Evolutionary conservation across 164 flowering plant genomes (phyloP).

Genomic region (Tetrastigma voinierianum): DNA sequence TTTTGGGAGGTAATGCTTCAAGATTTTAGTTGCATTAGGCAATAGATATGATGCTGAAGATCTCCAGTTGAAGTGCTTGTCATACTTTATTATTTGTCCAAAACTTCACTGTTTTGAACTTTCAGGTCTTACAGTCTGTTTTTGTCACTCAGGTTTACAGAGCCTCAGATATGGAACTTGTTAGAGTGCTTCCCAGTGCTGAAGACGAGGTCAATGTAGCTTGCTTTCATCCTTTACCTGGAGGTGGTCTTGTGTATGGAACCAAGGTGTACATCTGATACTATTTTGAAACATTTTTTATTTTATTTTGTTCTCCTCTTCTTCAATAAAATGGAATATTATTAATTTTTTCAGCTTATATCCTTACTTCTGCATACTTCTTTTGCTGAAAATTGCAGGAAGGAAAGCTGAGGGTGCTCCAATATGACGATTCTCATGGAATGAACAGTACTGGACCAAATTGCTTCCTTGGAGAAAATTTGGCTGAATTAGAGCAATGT

Average conservation of each 20-base stretch:
- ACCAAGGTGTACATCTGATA: slow-evolving; percentile 60
- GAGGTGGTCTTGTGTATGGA: slow-evolving; percentile 98
- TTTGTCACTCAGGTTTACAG: slow-evolving; percentile 64
- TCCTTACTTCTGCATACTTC: neutral
- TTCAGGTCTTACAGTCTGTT: neutral
- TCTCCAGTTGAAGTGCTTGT: neutral
- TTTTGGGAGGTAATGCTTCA: slow-evolving; percentile 70
- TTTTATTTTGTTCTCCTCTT: neutral
- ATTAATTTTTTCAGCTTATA: too few relatives aligned
- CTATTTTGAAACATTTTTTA: neutral
- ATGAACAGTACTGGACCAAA: slow-evolving; percentile 5
- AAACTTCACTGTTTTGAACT: neutral
- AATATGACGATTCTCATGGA: slow-evolving; percentile 14
- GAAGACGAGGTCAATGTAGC: slow-evolving; percentile 99
- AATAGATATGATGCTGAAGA: neutral
- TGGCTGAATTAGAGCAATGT: slow-evolving; percentile 15
- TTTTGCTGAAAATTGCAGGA: slow-evolving; percentile 21
- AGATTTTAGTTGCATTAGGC: neutral
- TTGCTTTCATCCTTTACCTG: slow-evolving; percentile 93
- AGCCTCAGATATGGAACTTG: slow-evolving; percentile 98
- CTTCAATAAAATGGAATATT: neutral
- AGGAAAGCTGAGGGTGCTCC: slow-evolving; percentile 30
- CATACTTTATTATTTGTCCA: too few relatives aligned
- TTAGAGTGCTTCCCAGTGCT: slow-evolving; percentile 94
- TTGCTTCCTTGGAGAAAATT: slow-evolving; percentile 15